Base-by-base conservation (phyloP, 805 yeast genomes). In the Zygosaccharomyces bisporus region DNA sequence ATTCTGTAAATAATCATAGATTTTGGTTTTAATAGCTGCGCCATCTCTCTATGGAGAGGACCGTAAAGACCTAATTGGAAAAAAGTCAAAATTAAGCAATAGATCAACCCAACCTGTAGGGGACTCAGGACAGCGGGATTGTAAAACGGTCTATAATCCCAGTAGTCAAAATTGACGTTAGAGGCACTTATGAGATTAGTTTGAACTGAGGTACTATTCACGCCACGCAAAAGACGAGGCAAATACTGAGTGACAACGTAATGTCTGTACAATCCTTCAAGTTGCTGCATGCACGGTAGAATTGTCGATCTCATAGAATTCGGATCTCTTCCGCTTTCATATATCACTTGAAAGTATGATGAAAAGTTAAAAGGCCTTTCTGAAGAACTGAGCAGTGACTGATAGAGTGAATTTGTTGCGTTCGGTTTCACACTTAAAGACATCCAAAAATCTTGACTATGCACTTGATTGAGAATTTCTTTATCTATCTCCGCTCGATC, bases 91-190 rank as follows among this genome's bases (percentile, higher is more conserved):
- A 86, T 79, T 54, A 85, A 74, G 58, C 83, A 69, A 58, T 79
- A 85, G 60, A 86, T 81, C 51, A 83, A 71, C 40, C 93, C 93
- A 47, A 85, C 81, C 60, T 84, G 91, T 4, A 79, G 62, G 4
- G 90, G 87, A 0, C 89, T 89, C 35, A 73, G 53, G 9, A 80
- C 57, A 5, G 76, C 79, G 3, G 75, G 68, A 52, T 77, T 67
- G 1, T 63, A 61, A 42, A 67, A 69, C 1, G 86, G 84, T 13
- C 70, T 66, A 39, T 69, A 61, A 56, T 84, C 88, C 3, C 55
- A 33, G 30, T 52, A 61, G 1, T 50, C 21, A 44, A 76, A 67
- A 1, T 48, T 41, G 45, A 48, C 12, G 74, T 64, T n/a, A 71
- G 71, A 16, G 54, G 55, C 23, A n/a, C 8, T 56, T 25, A 45